Base-by-base conservation (phyloP, 148 eudicot species). In the Diospyros kaki region DNA sequence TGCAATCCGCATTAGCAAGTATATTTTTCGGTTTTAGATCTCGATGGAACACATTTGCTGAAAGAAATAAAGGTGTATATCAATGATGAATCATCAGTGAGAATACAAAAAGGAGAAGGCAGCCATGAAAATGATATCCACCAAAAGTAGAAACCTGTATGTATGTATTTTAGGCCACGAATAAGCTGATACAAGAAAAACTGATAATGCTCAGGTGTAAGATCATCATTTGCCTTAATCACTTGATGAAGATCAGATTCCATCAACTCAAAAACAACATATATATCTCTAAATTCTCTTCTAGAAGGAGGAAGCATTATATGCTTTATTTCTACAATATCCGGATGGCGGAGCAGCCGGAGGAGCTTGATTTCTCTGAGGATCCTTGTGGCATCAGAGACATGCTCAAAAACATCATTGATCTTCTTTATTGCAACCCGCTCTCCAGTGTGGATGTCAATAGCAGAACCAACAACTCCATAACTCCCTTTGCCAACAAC, bases 221-320 rank as follows among this genome's bases (percentile, higher is more conserved):
- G 87, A 83, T 94, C 97, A 82, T 89, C 91, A 81, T 94, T 94
- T 48, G 93, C 96, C 78, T 89, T 94, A 67, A 94, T 92, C 72
- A 94, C 93, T 88, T 92, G 98, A 77, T 92, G 97, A 65, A 94
- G 89, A 72, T 94, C 98, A 69, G 98, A 94, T 78, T 94, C 98
- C 98, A 94, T 94, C 79, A 94, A 84, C 81, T 94, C 98, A 74
- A 94, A 94, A 70, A 94, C 93, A 40, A 94, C 98, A 80, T 89
- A 94, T 46, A 94, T 89, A 79, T 94, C 98, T 74, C 61, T 88
- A 78, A 94, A 94, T 78, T 94, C 98, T 80, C 98, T 84, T 55
- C 96, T 77, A 53, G 98, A 94, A 74, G 98, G 98, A 75, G 98
- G 98, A 65, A 94, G 92, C 96, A 94, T 90, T 43, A 90, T 87